phyloP scores from a whole-genome alignment of 306 rosid species.

The Rosa chinensis region DNA sequence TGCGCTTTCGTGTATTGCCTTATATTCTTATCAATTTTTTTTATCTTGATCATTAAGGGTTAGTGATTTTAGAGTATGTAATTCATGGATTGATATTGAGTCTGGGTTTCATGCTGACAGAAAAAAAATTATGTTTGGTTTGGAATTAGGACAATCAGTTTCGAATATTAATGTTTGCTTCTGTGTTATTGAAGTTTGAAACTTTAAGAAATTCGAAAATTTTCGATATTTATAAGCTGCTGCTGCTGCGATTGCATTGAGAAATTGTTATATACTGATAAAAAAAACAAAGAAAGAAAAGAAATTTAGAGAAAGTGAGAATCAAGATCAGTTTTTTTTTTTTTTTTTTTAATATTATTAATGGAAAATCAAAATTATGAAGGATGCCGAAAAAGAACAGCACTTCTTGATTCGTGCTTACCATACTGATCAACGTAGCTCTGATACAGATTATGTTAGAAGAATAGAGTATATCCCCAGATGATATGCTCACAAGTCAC shows the following conservation, averaged over 20 bases:
- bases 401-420: too few species aligned
- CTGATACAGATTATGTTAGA: neutral
- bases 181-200: neutral
- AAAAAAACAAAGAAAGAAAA: neutral
- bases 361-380: neutral
- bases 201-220: neutral
- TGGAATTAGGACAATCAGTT: neutral
- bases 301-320: neutral
- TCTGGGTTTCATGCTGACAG: neutral
- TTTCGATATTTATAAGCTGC: neutral
- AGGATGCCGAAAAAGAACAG: too few species aligned
- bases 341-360: neutral
- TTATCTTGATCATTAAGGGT: neutral
- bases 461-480: neutral
- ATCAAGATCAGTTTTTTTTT: neutral
- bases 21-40: neutral
- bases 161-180: neutral
- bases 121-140: too few species aligned
- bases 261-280: too few species aligned
- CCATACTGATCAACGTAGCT: too few species aligned
- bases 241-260: neutral
- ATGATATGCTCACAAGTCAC: neutral
- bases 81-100: neutral
- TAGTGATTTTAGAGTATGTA: neutral
- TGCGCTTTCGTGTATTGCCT: neutral